Percentiles rank a stretch among this genome's conserved stretches.
phyloP scores from a whole-genome alignment of 148 eudicot genomes.

The Vaccinium darrowii region DNA sequence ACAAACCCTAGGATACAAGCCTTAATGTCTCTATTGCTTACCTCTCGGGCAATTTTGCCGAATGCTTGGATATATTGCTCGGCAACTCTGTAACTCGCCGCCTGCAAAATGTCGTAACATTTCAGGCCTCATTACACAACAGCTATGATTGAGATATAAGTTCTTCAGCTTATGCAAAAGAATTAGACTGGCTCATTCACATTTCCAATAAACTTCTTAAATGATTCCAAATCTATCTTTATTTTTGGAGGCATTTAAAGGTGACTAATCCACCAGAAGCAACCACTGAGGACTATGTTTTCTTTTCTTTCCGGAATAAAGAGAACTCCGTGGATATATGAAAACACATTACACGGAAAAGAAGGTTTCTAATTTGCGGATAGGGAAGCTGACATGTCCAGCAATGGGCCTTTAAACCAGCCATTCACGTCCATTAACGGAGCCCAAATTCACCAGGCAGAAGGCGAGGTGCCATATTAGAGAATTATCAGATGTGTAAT shows the following conservation, averaged over 20 bases:
- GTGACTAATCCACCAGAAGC: background rate
- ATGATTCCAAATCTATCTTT: background rate
- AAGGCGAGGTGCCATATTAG: too few relatives aligned
- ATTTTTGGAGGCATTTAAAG: background rate
- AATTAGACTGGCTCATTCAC: background rate
- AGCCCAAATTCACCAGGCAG: too few relatives aligned
- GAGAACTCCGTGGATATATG: too few relatives aligned
- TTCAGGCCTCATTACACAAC: background rate
- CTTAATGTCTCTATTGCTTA: constrained; percentile 21
- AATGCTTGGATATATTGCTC: constrained; percentile 84
- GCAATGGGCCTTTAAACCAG: too few relatives aligned
- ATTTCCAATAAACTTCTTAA: background rate
- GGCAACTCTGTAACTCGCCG: constrained; percentile 79
- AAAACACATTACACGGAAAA: too few relatives aligned
- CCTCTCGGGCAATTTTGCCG: constrained; percentile 66
- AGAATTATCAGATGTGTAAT: too few relatives aligned
- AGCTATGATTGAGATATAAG: background rate
- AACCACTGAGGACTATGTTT: background rate
- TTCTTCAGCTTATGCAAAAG: background rate
- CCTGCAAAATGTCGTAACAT: constrained; percentile 42
- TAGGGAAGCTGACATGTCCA: too few relatives aligned
- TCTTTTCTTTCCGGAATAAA: too few relatives aligned
- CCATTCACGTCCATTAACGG: too few relatives aligned
- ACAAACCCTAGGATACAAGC: background rate
- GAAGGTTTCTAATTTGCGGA: too few relatives aligned